Evolutionary conservation across 495 filamentous ascomycete genomes (phyloP).

Genomic region (Rusavskia elegans): DNA sequence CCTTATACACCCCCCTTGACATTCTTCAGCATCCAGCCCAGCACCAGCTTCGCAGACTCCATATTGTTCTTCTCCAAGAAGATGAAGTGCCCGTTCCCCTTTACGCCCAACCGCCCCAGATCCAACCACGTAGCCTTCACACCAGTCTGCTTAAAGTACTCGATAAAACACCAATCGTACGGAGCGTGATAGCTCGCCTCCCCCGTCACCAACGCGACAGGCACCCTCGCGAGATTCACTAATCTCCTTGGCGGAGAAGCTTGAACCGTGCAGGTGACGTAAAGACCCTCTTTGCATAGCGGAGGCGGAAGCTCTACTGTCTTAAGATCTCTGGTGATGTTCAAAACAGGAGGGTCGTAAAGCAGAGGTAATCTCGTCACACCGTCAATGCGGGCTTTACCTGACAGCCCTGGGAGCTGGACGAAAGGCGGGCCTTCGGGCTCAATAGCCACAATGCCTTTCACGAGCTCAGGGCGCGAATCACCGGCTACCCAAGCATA

Average conservation of each 20-base stretch:
- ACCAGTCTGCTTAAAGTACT: slow-evolving; percentile 40
- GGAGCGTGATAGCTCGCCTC: slow-evolving; percentile 38
- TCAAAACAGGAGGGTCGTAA: no score
- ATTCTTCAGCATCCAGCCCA: slow-evolving; percentile 21
- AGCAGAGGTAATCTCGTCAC: no score
- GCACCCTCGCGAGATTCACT: slow-evolving; percentile 28
- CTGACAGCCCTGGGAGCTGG: slow-evolving; percentile 16
- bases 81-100: slow-evolving; percentile 43
- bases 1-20: no score
- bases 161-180: slow-evolving; percentile 40
- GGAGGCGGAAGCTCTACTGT: no score
- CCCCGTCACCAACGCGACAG: slow-evolving; percentile 31
- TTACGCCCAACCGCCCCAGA: slow-evolving; percentile 28
- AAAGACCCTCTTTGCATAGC: no score
- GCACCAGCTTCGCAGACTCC: slow-evolving; percentile 25
- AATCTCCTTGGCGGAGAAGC: slow-evolving; percentile 18
- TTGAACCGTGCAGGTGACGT: no score
- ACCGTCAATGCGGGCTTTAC: slow-evolving; percentile 14
- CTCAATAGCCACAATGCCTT: slow-evolving; percentile 34
- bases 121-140: slow-evolving; percentile 28
- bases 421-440: slow-evolving; percentile 37
- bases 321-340: no score
- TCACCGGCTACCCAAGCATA: slow-evolving; percentile 34
- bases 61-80: slow-evolving; percentile 47
- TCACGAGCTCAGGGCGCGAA: slow-evolving; percentile 26